Evolutionary conservation across 495 filamentous ascomycete genomes (phyloP).

Genomic region (Rusavskia elegans): DNA sequence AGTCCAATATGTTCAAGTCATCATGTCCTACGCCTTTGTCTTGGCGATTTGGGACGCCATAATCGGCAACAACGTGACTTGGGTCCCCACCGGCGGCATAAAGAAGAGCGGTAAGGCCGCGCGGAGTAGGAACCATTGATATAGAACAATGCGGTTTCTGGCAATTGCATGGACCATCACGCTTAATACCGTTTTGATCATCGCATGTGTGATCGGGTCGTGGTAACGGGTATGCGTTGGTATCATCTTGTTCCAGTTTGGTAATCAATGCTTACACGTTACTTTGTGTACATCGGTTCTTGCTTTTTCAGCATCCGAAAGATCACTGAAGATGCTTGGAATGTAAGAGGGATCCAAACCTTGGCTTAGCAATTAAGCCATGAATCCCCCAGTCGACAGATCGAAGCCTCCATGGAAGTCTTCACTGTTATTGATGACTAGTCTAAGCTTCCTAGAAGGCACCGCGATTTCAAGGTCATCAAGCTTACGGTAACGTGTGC

Average conservation of each 20-base stretch:
- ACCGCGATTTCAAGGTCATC: no score
- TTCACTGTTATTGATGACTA: no score
- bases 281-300: constrained; percentile 2
- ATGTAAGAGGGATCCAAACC: no score
- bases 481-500: no score
- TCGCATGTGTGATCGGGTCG: constrained; percentile 7
- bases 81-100: constrained; percentile 9
- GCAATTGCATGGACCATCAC: constrained; percentile 14
- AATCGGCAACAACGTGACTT: constrained; percentile 9
- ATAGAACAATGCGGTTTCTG: constrained; percentile 16
- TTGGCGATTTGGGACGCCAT: constrained; percentile 14
- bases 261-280: constrained; percentile 1
- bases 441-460: no score
- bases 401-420: no score
- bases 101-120: neutral
- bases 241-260: neutral
- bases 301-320: no score
- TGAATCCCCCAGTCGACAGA: no score
- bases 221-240: neutral
- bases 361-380: no score
- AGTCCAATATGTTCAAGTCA: constrained; percentile 14
- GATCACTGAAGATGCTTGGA: no score
- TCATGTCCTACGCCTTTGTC: constrained; percentile 16
- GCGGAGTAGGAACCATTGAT: constrained; percentile 14
- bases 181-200: constrained; percentile 4